phyloP scores from a whole-genome alignment of 2,329 filamentous ascomycete genomes.

The Pseudocercospora vitis region DNA sequence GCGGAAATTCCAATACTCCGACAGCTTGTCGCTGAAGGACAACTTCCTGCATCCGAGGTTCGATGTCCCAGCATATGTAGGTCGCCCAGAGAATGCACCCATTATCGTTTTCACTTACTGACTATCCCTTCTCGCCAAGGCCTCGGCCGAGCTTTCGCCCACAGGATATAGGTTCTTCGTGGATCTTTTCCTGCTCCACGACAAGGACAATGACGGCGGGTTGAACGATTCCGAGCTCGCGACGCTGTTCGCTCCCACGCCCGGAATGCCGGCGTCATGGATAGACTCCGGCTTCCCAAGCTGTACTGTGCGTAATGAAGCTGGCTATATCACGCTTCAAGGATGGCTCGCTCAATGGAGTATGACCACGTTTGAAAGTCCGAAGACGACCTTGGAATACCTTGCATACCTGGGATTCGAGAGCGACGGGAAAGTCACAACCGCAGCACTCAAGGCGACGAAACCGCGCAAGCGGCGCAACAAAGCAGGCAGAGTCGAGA shows the following conservation, averaged over 20 bases:
- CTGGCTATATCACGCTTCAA: slow-evolving; percentile 90
- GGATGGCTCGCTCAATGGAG: slow-evolving; percentile 99
- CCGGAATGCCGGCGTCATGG: slow-evolving; percentile 85
- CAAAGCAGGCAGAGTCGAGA: slow-evolving; percentile 79
- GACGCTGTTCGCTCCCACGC: slow-evolving; percentile 88
- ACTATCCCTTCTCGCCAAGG: slow-evolving; percentile 33
- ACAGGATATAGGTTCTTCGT: slow-evolving; percentile 97
- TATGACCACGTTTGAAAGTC: slow-evolving; percentile 97
- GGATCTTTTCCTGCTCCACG: slow-evolving; percentile 89
- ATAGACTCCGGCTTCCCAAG: slow-evolving; percentile 84
- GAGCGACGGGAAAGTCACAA: slow-evolving; percentile 68
- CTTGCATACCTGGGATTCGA: slow-evolving; percentile 96
- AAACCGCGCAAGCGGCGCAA: slow-evolving; percentile 84
- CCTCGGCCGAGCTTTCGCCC: slow-evolving; percentile 90
- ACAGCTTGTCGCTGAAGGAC: slow-evolving; percentile 88
- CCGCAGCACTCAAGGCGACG: slow-evolving; percentile 87
- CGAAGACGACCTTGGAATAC: slow-evolving; percentile 92
- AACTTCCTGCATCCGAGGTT: slow-evolving; percentile 90
- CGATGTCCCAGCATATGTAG: slow-evolving; percentile 76
- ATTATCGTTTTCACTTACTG: not conserved
- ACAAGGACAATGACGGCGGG: slow-evolving; percentile 96
- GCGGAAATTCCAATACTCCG: slow-evolving; percentile 91
- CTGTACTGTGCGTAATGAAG: slow-evolving; percentile 92
- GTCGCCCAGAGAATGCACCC: not conserved
- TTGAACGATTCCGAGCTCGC: slow-evolving; percentile 82